Evolutionary conservation across 805 yeast species (phyloP), one percentile per base, ranked within the genome.

Genomic region (Jamesozyma gamospora): DNA sequence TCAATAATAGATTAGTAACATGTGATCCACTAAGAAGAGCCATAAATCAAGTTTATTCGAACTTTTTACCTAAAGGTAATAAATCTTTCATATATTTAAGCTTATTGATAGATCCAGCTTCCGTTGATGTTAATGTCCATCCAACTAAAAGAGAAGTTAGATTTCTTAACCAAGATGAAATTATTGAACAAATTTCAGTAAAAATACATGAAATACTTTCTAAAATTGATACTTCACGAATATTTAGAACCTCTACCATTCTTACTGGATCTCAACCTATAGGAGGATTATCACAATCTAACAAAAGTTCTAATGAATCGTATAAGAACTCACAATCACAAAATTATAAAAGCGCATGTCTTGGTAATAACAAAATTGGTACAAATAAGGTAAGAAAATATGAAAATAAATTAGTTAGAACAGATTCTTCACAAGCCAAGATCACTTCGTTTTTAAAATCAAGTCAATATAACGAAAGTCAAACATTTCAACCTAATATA

Each of bases 111-210:
- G 65, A 69, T 17, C 83, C 96, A 1, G 63, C 62, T 27, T 78
- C 79, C 44, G 69, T 92, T 7, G 98, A 92, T 57, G 97, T 92
- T 13, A 92, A 92, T 55, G 79, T 92, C 12, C 98, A 92, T 55
- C 98, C 98, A 0, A 90, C 97, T 0, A 92, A 92, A 50, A 71
- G 90, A 42, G 96, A 90, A 51, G 96, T 92, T 2, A 59, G 94
- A 32, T 87, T 92, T 55, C 63, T 92, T 28, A 61, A 77, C 56
- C 96, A 92, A 51, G 92, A 82, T 34, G 96, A 88, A 53, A 86
- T 92, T 16, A 72, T 84, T 10, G 86, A 79, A 30, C 49, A 53
- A 28, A 67, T 88, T 2, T 67, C 79, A 26, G 56, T 60, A 0
- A 49, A 58, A 4, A 53, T 87, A 1, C 79, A 76, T 40, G 63